A percentile compares a stretch with the other conserved stretches of the same genome.
Conservation (phyloP, 345 rosid species). For the Aurinia saxatilis region DNA sequence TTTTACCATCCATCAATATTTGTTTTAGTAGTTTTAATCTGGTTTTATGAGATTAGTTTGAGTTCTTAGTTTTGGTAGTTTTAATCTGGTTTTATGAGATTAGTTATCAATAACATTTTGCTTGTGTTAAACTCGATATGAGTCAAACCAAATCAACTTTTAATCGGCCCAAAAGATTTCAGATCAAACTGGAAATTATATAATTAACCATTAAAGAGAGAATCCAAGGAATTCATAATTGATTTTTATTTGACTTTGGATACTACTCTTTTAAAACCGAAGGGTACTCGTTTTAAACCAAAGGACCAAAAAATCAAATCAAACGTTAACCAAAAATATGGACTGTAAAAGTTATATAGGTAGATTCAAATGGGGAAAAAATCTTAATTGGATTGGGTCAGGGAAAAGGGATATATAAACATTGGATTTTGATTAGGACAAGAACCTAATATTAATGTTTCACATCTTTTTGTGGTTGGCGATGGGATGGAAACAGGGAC, state of each 20-base stretch:
- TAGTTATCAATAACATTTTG: too few relatives aligned
- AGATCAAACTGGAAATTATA: too few relatives aligned
- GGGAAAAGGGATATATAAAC: neutral
- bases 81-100: neutral
- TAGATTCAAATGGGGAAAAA: neutral
- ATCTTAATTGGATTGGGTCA: neutral
- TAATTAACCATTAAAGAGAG: too few relatives aligned
- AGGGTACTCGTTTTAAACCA: too few relatives aligned
- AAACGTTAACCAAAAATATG: neutral
- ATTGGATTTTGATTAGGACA: constrained; percentile 20
- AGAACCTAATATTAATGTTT: constrained; percentile 23
- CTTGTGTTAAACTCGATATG: too few relatives aligned
- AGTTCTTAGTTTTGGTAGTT: neutral
- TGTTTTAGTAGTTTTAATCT: neutral
- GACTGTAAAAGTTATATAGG: neutral
- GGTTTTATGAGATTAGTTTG: neutral
- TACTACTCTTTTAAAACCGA: too few relatives aligned
- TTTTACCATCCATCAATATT: neutral
- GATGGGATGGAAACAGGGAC: constrained; percentile 26
- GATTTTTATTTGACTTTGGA: too few relatives aligned
- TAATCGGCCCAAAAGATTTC: too few relatives aligned
- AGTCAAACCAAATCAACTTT: too few relatives aligned
- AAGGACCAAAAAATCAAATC: neutral
- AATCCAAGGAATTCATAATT: too few relatives aligned
- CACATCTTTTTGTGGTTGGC: constrained; percentile 18